Conservation (phyloP, 73 alveolate species). For the Paramecium sonneborni region DNA sequence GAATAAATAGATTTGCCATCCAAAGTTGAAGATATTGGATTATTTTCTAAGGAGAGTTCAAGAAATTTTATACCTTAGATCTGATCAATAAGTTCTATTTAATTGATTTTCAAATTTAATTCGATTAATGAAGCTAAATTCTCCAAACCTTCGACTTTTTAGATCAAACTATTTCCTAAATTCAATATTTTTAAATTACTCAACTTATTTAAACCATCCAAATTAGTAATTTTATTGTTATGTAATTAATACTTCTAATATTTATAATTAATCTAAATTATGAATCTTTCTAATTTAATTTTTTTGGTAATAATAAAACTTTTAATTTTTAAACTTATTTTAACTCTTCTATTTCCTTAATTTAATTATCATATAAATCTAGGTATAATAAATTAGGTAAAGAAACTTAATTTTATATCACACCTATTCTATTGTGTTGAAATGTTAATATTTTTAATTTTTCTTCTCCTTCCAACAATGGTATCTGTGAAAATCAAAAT, state of each 20-base stretch:
- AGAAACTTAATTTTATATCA: slow-evolving; percentile 82
- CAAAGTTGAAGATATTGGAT: slow-evolving; percentile 64
- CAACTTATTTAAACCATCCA: slow-evolving; percentile 74
- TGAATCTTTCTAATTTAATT: slow-evolving; percentile 74
- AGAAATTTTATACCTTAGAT: slow-evolving; percentile 62
- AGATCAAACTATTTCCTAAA: slow-evolving; percentile 80
- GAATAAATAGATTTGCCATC: slow-evolving; percentile 53
- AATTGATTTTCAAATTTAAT: slow-evolving; percentile 78
- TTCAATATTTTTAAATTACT: slow-evolving; percentile 75
- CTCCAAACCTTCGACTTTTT: slow-evolving; percentile 73
- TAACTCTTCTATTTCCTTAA: slow-evolving; percentile 79
- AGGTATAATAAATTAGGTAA: slow-evolving; percentile 77
- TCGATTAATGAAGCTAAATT: slow-evolving; percentile 72
- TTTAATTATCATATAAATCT: slow-evolving; percentile 83
- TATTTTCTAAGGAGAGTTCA: slow-evolving; percentile 77
- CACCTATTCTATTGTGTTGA: slow-evolving; percentile 74
- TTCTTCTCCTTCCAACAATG: slow-evolving; percentile 90
- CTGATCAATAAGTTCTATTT: slow-evolving; percentile 75
- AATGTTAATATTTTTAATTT: slow-evolving; percentile 73
- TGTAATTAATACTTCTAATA: slow-evolving; percentile 83
- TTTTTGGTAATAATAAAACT: slow-evolving; percentile 81
- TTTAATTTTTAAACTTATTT: slow-evolving; percentile 79
- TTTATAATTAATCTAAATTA: slow-evolving; percentile 72
- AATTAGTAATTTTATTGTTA: slow-evolving; percentile 76
- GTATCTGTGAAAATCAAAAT: slow-evolving; percentile 83